Conservation (phyloP, 148 eudicot species). For the Pouteria glomerata region DNA sequence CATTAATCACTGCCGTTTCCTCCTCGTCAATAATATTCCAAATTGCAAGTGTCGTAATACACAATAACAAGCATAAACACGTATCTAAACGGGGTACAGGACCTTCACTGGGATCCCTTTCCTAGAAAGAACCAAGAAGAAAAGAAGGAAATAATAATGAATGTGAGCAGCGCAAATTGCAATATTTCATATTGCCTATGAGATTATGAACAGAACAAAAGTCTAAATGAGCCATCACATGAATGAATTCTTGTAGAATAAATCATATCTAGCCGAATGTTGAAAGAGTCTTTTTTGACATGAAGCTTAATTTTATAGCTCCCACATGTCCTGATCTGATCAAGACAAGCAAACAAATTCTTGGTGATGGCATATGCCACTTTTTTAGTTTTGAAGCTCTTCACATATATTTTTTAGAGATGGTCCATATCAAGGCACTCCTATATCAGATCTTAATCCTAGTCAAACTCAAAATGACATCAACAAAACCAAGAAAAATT, state of each 20-base stretch:
- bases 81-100: constrained; percentile 95
- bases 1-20: constrained; percentile 34
- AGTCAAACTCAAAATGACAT: background rate
- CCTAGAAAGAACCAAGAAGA: constrained; percentile 42
- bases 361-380: background rate
- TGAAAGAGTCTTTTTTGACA: background rate
- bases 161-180: background rate
- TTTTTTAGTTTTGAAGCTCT: too few relatives aligned
- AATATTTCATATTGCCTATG: background rate
- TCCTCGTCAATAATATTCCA: constrained; percentile 69
- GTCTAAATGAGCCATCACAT: background rate
- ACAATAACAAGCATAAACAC: constrained; percentile 81
- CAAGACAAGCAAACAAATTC: too few relatives aligned
- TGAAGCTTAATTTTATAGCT: background rate
- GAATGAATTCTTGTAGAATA: background rate
- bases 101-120: constrained; percentile 81
- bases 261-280: background rate
- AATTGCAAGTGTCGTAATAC: constrained; percentile 62
- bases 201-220: background rate
- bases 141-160: background rate
- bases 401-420: too few relatives aligned
- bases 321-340: background rate
- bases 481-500: background rate
- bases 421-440: background rate
- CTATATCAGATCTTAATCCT: background rate